These are phyloP conservation scores for Jamesozyma lodderae DNA, from an alignment of 805 yeast genomes.

Conservation along the genomic window DNA sequence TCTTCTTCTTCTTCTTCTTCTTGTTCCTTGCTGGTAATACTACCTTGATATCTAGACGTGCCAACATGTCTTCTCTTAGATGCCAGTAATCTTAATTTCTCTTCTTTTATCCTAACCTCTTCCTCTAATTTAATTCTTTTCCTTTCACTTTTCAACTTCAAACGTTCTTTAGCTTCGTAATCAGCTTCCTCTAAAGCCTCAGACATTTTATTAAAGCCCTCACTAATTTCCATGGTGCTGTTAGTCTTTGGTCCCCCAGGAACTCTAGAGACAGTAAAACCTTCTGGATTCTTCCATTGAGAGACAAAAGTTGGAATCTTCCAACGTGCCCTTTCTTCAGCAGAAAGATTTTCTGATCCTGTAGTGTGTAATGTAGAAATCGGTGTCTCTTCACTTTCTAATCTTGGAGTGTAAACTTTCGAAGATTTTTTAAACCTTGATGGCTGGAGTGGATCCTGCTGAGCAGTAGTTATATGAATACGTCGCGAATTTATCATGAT, in stretches of 20 bases:
- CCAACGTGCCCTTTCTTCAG: conserved; percentile 75
- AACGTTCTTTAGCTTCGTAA: conserved; percentile 46
- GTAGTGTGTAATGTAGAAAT: conserved; percentile 40
- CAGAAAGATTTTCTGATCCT: conserved; percentile 36
- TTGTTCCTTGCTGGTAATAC: background rate
- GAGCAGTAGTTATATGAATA: conserved; percentile 8
- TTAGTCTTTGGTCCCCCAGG: conserved; percentile 30
- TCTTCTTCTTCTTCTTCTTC: background rate
- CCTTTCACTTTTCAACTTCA: conserved; percentile 41
- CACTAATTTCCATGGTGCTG: conserved; percentile 37
- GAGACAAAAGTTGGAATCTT: conserved; percentile 85
- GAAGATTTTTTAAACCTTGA: conserved; percentile 52
- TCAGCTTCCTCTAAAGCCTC: conserved; percentile 69
- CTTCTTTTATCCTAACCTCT: conserved; percentile 42
- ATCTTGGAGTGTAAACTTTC: conserved; percentile 53
- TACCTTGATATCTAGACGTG: background rate
- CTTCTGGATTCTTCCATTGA: conserved; percentile 92
- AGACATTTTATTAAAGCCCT: conserved; percentile 53
- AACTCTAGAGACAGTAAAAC: conserved; percentile 69
- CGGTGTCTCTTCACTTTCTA: background rate
- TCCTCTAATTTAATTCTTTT: conserved; percentile 42
- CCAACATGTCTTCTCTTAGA: conserved; percentile 15
- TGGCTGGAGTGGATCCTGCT: conserved; percentile 79
- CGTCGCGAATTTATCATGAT: conserved; percentile 36
- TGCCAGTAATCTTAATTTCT: conserved; percentile 42